Base-by-base conservation (phyloP, 352 stramenopile species). In the Aphanomyces euteiches region DNA sequence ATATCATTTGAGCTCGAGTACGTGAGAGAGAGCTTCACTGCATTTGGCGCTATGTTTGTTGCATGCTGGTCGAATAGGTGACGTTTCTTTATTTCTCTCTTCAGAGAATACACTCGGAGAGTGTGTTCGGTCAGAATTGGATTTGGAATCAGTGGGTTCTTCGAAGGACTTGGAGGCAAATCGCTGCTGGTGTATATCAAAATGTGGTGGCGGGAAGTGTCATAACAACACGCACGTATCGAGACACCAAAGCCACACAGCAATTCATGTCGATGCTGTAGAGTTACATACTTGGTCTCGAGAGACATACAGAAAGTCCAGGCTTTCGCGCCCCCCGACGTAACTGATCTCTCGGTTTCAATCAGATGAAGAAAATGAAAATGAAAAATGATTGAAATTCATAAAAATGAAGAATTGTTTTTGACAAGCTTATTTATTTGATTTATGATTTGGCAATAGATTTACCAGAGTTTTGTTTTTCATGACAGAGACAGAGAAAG, bases 191-290 rank as follows among this genome's bases (percentile, higher is more conserved):
- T 82, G 66, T 88, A 90, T 4, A 78, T 76, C 41, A 92, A 76
- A 38, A 94, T 73, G 45, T 94, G 86, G 66, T 94, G 86, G 7
- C 86, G 81, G 1, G 59, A 63, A 13, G 76, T 79, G 69, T 94
- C 86, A 74, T 94, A 94, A 15, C 82, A 66, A 1, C 79, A 76
- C 0, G 77, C 77, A n/a, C 77, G 76, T 47, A 92, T 78, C 19
- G 72, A 74, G 61, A 90, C 73, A 40, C 79, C 79, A 45, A 21
- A 21, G n/a, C 74, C 79, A 60, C 82, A 83, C 6, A 74, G 75
- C 38, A 94, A 77, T 73, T 92, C 84, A 61, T 94, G 86, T 7
- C 86, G 82, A 47, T 92, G 75, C 66, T 94, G 82, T 50, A 93
- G 77, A 72, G 85, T 92, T 58, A 54, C 66, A 75, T 78, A 47